Evolutionary conservation across 2,329 filamentous ascomycete species (phyloP).

Genomic region (Didymella keratinophila): DNA sequence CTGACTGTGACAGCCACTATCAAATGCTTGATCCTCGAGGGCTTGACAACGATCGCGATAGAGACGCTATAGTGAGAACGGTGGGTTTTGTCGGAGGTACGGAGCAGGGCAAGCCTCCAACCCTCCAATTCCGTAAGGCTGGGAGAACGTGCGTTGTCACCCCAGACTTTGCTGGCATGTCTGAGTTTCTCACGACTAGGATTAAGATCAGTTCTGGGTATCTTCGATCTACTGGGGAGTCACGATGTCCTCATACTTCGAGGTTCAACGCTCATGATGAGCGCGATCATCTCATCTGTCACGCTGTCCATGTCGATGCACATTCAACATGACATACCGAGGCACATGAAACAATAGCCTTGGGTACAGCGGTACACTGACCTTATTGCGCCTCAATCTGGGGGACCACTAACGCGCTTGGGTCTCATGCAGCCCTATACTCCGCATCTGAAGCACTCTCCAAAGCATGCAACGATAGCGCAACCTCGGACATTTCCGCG

Average conservation of each 20-base stretch:
- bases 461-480: not conserved
- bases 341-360: slow-evolving; percentile 4
- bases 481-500: not conserved
- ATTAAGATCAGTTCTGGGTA: not conserved
- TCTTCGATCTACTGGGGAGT: not conserved
- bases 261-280: not conserved
- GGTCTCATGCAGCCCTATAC: slow-evolving; percentile 14
- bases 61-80: not conserved
- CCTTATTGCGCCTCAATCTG: slow-evolving; percentile 1
- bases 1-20: not conserved
- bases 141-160: slow-evolving; percentile 4
- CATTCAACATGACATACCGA: not conserved
- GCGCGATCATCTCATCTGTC: not conserved
- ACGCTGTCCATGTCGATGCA: not conserved
- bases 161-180: slow-evolving; percentile 26
- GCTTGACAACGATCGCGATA: not conserved
- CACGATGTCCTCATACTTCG: not conserved
- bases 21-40: not conserved
- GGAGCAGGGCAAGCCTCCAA: not conserved
- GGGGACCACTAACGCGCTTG: not conserved
- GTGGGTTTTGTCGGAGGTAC: slow-evolving; percentile 17
- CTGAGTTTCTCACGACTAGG: slow-evolving; percentile 12
- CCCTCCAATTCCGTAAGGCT: not conserved
- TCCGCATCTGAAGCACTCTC: not conserved
- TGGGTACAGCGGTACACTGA: not conserved